These are phyloP conservation scores for Xylaria telfairii DNA, from an alignment of 495 filamentous ascomycete species.

Conservation along the genomic window DNA sequence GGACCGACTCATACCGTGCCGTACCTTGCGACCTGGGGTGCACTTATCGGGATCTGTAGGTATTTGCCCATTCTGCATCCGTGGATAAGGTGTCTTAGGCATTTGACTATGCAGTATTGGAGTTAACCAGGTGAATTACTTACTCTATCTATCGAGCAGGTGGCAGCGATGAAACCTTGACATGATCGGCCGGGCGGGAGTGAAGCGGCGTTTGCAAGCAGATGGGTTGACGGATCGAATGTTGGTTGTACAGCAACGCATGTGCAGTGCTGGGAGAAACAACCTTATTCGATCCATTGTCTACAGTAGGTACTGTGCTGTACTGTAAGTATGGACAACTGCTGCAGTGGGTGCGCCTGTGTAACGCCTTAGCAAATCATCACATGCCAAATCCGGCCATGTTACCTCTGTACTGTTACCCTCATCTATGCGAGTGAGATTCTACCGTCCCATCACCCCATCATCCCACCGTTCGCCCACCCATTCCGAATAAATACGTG, in stretches of 20 bases:
- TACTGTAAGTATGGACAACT: neutral
- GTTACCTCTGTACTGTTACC: slow-evolving; percentile 14
- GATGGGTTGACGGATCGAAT: neutral
- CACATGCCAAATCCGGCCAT: slow-evolving; percentile 21
- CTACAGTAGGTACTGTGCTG: neutral
- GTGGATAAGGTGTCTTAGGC: no score
- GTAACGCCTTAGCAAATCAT: slow-evolving; percentile 8
- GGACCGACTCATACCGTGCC: neutral
- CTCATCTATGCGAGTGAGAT: slow-evolving; percentile 21
- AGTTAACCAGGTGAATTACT: neutral
- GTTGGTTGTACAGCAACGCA: neutral
- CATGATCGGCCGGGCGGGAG: neutral
- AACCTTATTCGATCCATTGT: slow-evolving; percentile 2
- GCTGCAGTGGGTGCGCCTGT: slow-evolving; percentile 1
- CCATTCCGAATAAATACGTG: slow-evolving; percentile 3
- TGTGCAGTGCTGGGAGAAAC: neutral
- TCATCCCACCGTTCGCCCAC: slow-evolving; percentile 1
- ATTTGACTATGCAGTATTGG: neutral
- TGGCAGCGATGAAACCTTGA: neutral
- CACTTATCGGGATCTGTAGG: slow-evolving; percentile 6
- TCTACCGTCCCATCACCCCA: neutral
- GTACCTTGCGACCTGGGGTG: neutral
- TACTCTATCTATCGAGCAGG: neutral
- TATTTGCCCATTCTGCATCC: neutral
- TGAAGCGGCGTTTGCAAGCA: neutral